phyloP scores from a whole-genome alignment of 2,329 filamentous ascomycete species.

The Botrytis paeoniae region DNA sequence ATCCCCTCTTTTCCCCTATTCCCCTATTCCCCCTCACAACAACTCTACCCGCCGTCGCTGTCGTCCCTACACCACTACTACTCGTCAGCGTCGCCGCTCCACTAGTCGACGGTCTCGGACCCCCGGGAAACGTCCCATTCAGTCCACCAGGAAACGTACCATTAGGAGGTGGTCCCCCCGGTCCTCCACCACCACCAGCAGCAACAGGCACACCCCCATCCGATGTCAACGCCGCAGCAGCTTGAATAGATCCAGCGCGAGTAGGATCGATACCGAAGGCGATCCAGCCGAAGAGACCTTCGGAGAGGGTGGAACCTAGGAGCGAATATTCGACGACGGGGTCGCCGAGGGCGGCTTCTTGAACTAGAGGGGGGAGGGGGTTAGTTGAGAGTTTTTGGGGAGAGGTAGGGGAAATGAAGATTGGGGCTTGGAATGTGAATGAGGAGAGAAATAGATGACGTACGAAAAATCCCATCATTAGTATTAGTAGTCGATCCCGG shows the following conservation, averaged over 20 bases:
- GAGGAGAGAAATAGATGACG: no score
- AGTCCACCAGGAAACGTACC: slow-evolving; percentile 12
- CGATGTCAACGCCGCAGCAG: not conserved
- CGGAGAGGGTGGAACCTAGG: slow-evolving; percentile 47
- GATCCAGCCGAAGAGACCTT: slow-evolving; percentile 51
- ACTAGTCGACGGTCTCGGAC: not conserved
- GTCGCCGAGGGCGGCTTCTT: slow-evolving; percentile 35
- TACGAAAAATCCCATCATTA: slow-evolving; percentile 40
- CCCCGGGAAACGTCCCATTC: not conserved
- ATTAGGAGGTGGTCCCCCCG: not conserved
- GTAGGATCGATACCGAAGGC: slow-evolving; percentile 44
- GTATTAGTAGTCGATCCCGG: slow-evolving; percentile 46
- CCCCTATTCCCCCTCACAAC: no score
- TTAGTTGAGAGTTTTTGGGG: not conserved
- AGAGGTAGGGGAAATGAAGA: no score
- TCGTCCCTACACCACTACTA: not conserved
- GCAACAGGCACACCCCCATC: not conserved
- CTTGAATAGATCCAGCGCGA: not conserved
- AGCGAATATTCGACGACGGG: slow-evolving; percentile 53
- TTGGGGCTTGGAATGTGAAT: no score
- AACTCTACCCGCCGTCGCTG: not conserved
- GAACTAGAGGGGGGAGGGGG: not conserved
- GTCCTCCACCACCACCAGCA: not conserved
- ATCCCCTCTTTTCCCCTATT: no score
- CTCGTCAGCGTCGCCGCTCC: not conserved